phyloP scores from a whole-genome alignment of 352 stramenopile species.

The Pythium biforme region DNA sequence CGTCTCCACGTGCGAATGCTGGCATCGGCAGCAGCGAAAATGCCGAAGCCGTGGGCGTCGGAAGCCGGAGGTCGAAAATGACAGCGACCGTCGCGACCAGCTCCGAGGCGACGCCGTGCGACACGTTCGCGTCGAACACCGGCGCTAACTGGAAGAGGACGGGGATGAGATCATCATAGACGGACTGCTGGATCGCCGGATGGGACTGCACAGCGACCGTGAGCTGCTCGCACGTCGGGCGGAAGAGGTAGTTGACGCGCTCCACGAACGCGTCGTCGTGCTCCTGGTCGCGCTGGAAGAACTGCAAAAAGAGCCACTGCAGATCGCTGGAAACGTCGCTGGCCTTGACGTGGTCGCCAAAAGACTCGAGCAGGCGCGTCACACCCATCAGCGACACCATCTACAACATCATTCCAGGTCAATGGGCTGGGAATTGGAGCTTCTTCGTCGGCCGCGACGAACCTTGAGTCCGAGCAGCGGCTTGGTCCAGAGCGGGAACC shows the following conservation, averaged over 20 bases:
- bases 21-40: conserved; percentile 57
- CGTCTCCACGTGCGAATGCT: conserved; percentile 47
- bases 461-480: conserved; percentile 52
- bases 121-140: conserved; percentile 17
- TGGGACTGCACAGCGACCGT: conserved; percentile 72
- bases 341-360: conserved; percentile 38
- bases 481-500: conserved; percentile 47
- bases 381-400: conserved; percentile 66
- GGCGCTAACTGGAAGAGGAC: conserved; percentile 31
- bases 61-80: conserved; percentile 53
- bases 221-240: conserved; percentile 57
- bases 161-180: conserved; percentile 55
- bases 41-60: conserved; percentile 34
- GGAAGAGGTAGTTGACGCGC: conserved; percentile 51
- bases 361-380: conserved; percentile 66
- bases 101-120: conserved; percentile 51
- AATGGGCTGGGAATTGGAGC: too few relatives aligned
- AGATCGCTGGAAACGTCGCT: conserved; percentile 44
- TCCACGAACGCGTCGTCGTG: not conserved
- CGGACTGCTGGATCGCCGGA: conserved; percentile 28
- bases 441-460: too few relatives aligned
- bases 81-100: conserved; percentile 52
- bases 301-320: conserved; percentile 55
- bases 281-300: conserved; percentile 30
- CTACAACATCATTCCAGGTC: conserved; percentile 24